A percentile compares a stretch with the other conserved stretches of the same genome.
These are phyloP conservation scores for Chimonanthus praecox DNA, from an alignment of 164 flowering plant genomes.

Conservation along the genomic window DNA sequence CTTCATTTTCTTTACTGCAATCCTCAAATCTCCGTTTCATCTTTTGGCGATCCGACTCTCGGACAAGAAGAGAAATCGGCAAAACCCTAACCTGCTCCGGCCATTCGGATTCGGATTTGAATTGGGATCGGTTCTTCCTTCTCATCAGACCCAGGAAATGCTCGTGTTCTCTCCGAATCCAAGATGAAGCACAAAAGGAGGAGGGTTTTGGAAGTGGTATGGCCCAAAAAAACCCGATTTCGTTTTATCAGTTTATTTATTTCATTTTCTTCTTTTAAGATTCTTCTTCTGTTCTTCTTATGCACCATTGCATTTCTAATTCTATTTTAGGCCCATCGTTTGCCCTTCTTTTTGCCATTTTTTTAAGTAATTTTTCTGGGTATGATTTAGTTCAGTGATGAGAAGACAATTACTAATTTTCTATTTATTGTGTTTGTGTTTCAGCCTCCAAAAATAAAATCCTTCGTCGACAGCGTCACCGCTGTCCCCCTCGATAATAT, in stretches of 20 bases:
- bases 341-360: not conserved
- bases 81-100: not conserved
- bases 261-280: not conserved
- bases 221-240: conserved; percentile 9
- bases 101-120: not conserved
- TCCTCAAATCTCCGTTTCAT: not conserved
- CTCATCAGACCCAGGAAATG: not conserved
- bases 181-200: conserved; percentile 54
- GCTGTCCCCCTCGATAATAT: conserved; percentile 75
- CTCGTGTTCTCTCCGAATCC: conserved; percentile 1
- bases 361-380: not conserved
- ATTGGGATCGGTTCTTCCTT: not conserved
- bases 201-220: conserved; percentile 62
- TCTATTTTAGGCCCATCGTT: not conserved
- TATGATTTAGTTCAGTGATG: not conserved
- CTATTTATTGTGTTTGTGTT: not conserved
- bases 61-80: not conserved
- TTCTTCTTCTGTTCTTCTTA: not conserved
- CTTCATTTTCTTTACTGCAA: not conserved
- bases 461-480: conserved; percentile 64
- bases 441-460: conserved; percentile 87
- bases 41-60: conserved; percentile 3
- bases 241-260: not conserved
- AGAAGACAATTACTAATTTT: not conserved
- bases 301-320: not conserved